phyloP scores from a whole-genome alignment of 441 rosid genomes.

The Populus hybrid region DNA sequence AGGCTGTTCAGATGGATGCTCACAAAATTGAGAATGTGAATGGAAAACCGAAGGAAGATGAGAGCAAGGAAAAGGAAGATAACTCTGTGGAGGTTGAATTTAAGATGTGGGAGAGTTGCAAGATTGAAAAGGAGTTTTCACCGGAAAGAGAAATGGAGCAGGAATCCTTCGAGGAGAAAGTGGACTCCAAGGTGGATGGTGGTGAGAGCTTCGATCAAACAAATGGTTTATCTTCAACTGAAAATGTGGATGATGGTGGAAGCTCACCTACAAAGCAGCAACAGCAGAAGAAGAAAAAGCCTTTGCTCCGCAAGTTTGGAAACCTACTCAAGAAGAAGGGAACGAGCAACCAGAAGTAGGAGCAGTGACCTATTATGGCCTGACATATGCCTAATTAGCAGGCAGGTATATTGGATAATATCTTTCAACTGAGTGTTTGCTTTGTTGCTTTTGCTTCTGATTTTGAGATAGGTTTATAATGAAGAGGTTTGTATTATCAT shows the following conservation, averaged over 20 bases:
- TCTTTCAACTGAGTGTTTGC: conserved; percentile 38
- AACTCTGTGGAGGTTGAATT: conserved; percentile 72
- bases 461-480: conserved; percentile 37
- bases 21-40: conserved; percentile 37
- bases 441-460: conserved; percentile 30
- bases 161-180: conserved; percentile 58
- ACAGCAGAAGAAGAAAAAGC: conserved; percentile 79
- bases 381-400: conserved; percentile 21
- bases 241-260: conserved; percentile 48
- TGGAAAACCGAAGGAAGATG: conserved; percentile 49
- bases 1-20: conserved; percentile 24
- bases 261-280: conserved; percentile 57
- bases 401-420: conserved; percentile 36
- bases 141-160: conserved; percentile 69
- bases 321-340: conserved; percentile 82
- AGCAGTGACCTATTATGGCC: conserved; percentile 21
- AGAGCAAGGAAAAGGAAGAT: conserved; percentile 50
- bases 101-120: conserved; percentile 98
- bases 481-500: conserved; percentile 44
- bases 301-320: conserved; percentile 79
- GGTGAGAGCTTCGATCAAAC: conserved; percentile 55
- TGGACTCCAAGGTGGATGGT: conserved; percentile 55
- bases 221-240: conserved; percentile 51
- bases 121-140: conserved; percentile 87
- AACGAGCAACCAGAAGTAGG: conserved; percentile 54